Evolutionary conservation across 2,329 filamentous ascomycete genomes (phyloP).

Genomic region (Neonectria ditissima): DNA sequence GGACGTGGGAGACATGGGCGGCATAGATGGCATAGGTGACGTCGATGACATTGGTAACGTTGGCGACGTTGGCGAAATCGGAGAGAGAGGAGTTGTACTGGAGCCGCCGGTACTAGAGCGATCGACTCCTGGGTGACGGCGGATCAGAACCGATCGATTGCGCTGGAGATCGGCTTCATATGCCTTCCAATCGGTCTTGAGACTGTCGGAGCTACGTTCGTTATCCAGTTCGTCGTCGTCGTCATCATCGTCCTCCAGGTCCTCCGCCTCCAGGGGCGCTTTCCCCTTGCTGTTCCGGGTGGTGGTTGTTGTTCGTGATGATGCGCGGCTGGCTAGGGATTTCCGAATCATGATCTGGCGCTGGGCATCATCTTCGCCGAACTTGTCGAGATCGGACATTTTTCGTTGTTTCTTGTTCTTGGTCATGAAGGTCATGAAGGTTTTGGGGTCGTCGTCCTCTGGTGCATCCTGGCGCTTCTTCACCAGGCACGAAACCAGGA

Average conservation of each 20-base stretch:
- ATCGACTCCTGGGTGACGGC: slow-evolving; percentile 46
- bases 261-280: slow-evolving; percentile 14
- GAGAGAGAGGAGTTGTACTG: slow-evolving; percentile 4
- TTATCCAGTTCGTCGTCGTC: slow-evolving; percentile 29
- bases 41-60: background rate
- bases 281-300: slow-evolving; percentile 16
- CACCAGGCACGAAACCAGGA: slow-evolving; percentile 38
- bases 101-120: slow-evolving; percentile 25
- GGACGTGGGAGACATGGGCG: background rate
- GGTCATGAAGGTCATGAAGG: slow-evolving; percentile 33
- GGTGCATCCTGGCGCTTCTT: slow-evolving; percentile 26
- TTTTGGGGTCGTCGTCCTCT: slow-evolving; percentile 28
- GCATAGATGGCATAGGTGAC: background rate
- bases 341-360: slow-evolving; percentile 58
- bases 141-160: slow-evolving; percentile 45
- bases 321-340: slow-evolving; percentile 52
- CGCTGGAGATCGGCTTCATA: slow-evolving; percentile 52
- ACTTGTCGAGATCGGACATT: slow-evolving; percentile 28
- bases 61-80: slow-evolving; percentile 8
- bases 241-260: slow-evolving; percentile 23
- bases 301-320: slow-evolving; percentile 35
- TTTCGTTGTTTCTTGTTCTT: slow-evolving; percentile 36
- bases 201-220: slow-evolving; percentile 18
- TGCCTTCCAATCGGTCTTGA: slow-evolving; percentile 54
- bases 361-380: slow-evolving; percentile 52